phyloP scores from a whole-genome alignment of 331 rosid species.

The Spiraea crenata region DNA sequence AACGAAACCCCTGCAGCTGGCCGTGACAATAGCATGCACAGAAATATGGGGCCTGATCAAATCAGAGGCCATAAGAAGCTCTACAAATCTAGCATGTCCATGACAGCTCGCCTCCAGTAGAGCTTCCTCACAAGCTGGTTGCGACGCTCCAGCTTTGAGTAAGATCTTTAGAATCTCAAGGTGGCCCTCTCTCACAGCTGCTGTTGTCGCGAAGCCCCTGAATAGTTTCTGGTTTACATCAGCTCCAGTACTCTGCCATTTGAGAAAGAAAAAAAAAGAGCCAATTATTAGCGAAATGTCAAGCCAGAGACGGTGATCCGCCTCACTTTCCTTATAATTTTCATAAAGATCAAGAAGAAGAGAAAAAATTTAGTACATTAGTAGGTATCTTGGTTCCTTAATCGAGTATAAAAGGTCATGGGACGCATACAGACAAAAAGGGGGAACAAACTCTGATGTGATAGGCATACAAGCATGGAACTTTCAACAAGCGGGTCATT shows the following conservation, averaged over 20 bases:
- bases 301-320: constrained; percentile 12
- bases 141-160: constrained; percentile 87
- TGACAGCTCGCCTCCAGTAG: constrained; percentile 84
- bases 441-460: constrained; percentile 5
- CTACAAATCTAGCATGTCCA: constrained; percentile 62
- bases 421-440: constrained; percentile 6
- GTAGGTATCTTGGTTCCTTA: constrained; percentile 14
- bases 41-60: constrained; percentile 73
- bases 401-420: constrained; percentile 9
- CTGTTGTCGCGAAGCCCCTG: constrained; percentile 84
- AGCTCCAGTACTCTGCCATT: constrained; percentile 70
- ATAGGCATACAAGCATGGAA: constrained; percentile 10
- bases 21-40: constrained; percentile 78
- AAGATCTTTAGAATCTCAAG: constrained; percentile 70
- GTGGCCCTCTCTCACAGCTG: constrained; percentile 91
- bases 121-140: constrained; percentile 97
- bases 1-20: constrained; percentile 84
- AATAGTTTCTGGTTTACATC: constrained; percentile 92
- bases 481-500: constrained; percentile 1
- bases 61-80: constrained; percentile 85
- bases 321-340: not conserved
- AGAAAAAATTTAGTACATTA: not conserved
- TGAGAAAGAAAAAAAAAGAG: not conserved
- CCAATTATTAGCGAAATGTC: constrained; percentile 16
- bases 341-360: not conserved